These are phyloP conservation scores for Curvularia spicifera DNA, from an alignment of 2,329 filamentous ascomycete species.

Conservation along the genomic window DNA sequence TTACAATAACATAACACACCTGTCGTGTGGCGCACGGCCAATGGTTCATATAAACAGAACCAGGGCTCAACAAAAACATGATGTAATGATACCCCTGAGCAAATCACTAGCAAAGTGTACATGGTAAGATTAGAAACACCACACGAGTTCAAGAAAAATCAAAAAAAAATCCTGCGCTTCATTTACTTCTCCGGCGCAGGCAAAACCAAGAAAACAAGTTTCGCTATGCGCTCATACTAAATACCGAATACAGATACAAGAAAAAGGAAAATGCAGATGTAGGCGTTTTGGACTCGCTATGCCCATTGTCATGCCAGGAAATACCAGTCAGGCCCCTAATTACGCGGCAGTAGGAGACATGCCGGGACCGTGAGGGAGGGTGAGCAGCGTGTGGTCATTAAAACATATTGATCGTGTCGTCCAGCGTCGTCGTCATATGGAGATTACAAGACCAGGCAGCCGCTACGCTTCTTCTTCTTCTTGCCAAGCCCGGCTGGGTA, in stretches of 20 bases:
- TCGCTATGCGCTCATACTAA: slow-evolving; percentile 29
- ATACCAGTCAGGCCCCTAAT: slow-evolving; percentile 32
- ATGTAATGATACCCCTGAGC: slow-evolving; percentile 23
- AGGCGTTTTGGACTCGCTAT: slow-evolving; percentile 26
- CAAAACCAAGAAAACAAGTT: slow-evolving; percentile 6
- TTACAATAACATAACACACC: background rate
- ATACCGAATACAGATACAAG: slow-evolving; percentile 48
- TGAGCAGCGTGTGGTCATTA: slow-evolving; percentile 42
- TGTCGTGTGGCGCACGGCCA: slow-evolving; percentile 6
- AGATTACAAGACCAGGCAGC: slow-evolving; percentile 50
- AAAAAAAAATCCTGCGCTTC: slow-evolving; percentile 22
- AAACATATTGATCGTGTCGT: slow-evolving; percentile 51
- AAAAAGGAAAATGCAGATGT: slow-evolving; percentile 34
- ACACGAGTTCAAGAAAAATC: slow-evolving; percentile 13
- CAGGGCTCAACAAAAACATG: slow-evolving; percentile 3
- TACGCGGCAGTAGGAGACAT: slow-evolving; percentile 28
- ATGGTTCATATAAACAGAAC: slow-evolving; percentile 3
- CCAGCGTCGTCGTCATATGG: slow-evolving; percentile 48
- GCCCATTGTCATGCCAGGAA: slow-evolving; percentile 25
- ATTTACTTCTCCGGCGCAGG: slow-evolving; percentile 27
- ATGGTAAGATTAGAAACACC: background rate
- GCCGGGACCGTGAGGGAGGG: slow-evolving; percentile 37
- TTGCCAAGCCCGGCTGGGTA: slow-evolving; percentile 39
- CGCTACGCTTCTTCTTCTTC: slow-evolving; percentile 51
- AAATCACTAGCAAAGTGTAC: background rate